A percentile compares a stretch with the other conserved stretches of the same genome.
These are phyloP conservation scores for Dissophora globulifera DNA, from an alignment of 192 early-diverging fungal genomes.

Conservation along the genomic window DNA sequence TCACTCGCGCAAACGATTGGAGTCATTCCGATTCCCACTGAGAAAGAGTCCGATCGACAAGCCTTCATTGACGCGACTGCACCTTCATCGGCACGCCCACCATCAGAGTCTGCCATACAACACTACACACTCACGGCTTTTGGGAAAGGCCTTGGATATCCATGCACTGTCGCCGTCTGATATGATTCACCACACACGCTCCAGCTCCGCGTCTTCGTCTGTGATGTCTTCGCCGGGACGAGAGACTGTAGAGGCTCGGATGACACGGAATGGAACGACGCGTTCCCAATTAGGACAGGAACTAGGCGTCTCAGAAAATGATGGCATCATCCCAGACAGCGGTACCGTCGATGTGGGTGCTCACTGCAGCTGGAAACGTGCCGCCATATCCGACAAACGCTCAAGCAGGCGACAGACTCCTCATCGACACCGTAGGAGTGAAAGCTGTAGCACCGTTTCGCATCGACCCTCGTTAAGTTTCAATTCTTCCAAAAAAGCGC, in stretches of 20 bases:
- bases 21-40: conserved; percentile 23
- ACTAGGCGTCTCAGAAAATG: too few relatives aligned
- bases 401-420: neutral
- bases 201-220: neutral
- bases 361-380: too few relatives aligned
- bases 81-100: conserved; percentile 3
- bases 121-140: neutral
- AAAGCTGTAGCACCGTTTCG: conserved; percentile 21
- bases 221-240: neutral
- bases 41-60: conserved; percentile 5
- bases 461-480: conserved; percentile 30
- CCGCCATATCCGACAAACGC: neutral
- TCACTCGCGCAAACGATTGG: neutral
- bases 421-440: conserved; percentile 2
- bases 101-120: conserved; percentile 24
- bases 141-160: neutral
- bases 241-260: neutral
- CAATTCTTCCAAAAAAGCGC: conserved; percentile 36
- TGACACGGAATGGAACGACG: neutral
- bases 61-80: neutral
- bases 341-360: too few relatives aligned
- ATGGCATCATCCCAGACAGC: too few relatives aligned
- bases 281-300: neutral
- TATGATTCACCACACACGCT: neutral
- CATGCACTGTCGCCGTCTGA: neutral